Conservation (phyloP, 345 rosid genomes). For the Salix arbutifolia region DNA sequence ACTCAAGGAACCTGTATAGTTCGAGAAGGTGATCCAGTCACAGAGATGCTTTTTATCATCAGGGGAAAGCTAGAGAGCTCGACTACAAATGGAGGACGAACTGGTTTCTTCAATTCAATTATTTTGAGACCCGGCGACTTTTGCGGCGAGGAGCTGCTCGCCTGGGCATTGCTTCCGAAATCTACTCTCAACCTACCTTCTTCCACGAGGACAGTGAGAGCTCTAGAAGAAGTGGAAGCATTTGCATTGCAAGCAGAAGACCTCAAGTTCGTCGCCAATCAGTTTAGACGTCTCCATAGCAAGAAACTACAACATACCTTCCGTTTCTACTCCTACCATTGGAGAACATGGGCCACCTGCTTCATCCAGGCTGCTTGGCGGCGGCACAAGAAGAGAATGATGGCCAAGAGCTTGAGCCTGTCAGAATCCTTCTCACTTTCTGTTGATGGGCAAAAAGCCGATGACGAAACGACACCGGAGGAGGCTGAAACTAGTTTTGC, state of each 20-base stretch:
- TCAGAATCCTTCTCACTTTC: slow-evolving; percentile 38
- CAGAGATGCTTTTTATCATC: slow-evolving; percentile 85
- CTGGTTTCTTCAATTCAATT: slow-evolving; percentile 89
- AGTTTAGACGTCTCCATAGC: slow-evolving; percentile 86
- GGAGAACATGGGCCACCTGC: slow-evolving; percentile 97
- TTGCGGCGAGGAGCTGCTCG: slow-evolving; percentile 87
- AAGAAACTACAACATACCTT: slow-evolving; percentile 92
- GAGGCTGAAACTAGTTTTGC: slow-evolving; percentile 15
- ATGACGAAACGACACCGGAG: slow-evolving; percentile 14
- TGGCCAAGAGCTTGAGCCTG: slow-evolving; percentile 41
- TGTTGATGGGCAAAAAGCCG: slow-evolving; percentile 12
- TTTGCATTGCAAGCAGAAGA: slow-evolving; percentile 88
- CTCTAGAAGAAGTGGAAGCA: slow-evolving; percentile 87
- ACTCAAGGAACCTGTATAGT: slow-evolving; percentile 79
- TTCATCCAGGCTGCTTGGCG: slow-evolving; percentile 95
- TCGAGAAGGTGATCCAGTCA: slow-evolving; percentile 88
- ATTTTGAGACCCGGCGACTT: slow-evolving; percentile 83
- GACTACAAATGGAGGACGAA: slow-evolving; percentile 86
- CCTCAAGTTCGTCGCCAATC: slow-evolving; percentile 87
- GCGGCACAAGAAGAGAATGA: slow-evolving; percentile 57
- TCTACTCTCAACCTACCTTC: slow-evolving; percentile 67
- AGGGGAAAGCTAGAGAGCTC: slow-evolving; percentile 89
- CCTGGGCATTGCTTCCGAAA: slow-evolving; percentile 94
- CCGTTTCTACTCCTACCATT: slow-evolving; percentile 83
- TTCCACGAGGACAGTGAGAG: slow-evolving; percentile 88